These are phyloP conservation scores for Bauhinia variegata DNA, from an alignment of 306 rosid species.

Conservation along the genomic window DNA sequence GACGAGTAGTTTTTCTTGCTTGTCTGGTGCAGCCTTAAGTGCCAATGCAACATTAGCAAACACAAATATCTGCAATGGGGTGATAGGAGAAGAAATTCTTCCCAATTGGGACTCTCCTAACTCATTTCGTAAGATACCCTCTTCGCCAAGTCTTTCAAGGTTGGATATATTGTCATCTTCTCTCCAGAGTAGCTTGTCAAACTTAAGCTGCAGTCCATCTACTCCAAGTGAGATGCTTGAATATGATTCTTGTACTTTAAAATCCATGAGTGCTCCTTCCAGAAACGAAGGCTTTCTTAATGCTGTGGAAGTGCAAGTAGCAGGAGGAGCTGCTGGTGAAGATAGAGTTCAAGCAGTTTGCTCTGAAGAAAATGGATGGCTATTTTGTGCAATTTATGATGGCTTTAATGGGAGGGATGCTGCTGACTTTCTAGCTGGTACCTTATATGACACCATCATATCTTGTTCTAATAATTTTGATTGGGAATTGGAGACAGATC, in stretches of 20 bases:
- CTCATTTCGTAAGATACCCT: conserved; percentile 81
- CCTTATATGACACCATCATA: conserved; percentile 75
- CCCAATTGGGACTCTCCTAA: conserved; percentile 96
- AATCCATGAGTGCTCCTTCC: conserved; percentile 70
- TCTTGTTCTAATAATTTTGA: conserved; percentile 58
- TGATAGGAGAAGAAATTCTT: conserved; percentile 94
- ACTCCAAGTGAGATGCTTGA: conserved; percentile 59
- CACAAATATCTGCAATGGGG: conserved; percentile 96
- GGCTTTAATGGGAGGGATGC: conserved; percentile 99
- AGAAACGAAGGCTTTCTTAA: conserved; percentile 72
- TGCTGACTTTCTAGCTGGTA: conserved; percentile 93
- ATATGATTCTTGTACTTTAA: conserved; percentile 58
- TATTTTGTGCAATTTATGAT: conserved; percentile 91
- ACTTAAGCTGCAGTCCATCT: conserved; percentile 92
- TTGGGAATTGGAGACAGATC: conserved; percentile 63
- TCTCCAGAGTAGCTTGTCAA: conserved; percentile 75
- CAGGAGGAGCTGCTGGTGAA: conserved; percentile 99
- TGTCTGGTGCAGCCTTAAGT: conserved; percentile 96
- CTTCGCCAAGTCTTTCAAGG: conserved; percentile 75
- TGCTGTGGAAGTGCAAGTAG: conserved; percentile 85
- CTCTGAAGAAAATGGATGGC: conserved; percentile 98
- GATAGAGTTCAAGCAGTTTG: conserved; percentile 99
- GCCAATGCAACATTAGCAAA: conserved; percentile 97
- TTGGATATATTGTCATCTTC: conserved; percentile 86
- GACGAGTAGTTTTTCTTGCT: conserved; percentile 92